phyloP scores from a whole-genome alignment of 768 basidiomycete genomes.

The Trametes punicea region DNA sequence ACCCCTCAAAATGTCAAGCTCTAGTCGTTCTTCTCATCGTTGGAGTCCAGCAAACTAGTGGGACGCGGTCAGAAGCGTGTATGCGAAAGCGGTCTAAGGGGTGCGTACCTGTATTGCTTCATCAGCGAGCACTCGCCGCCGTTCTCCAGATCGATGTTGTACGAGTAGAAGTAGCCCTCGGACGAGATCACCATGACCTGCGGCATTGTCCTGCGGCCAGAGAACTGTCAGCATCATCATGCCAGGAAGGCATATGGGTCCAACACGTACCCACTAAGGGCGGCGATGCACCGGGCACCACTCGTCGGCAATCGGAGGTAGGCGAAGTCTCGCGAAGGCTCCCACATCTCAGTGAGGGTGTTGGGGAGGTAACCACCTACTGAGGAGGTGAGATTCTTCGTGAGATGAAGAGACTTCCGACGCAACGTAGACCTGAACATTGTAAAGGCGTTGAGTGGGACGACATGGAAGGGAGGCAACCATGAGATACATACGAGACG shows the following conservation, averaged over 20 bases:
- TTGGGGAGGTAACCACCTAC: slow-evolving; percentile 85
- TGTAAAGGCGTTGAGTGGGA: neutral
- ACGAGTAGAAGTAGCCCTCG: slow-evolving; percentile 94
- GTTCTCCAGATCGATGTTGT: slow-evolving; percentile 92
- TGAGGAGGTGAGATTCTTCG: slow-evolving; percentile 71
- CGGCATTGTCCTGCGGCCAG: slow-evolving; percentile 68
- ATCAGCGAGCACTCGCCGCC: slow-evolving; percentile 94
- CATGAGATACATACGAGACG: slow-evolving; percentile 45
- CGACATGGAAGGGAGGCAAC: neutral
- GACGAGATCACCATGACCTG: slow-evolving; percentile 97
- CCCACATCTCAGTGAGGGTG: slow-evolving; percentile 94
- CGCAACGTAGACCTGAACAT: slow-evolving; percentile 47
- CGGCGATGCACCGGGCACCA: slow-evolving; percentile 83
- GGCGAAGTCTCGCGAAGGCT: slow-evolving; percentile 93
- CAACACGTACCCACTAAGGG: slow-evolving; percentile 75
- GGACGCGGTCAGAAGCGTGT: neutral
- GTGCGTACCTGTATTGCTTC: slow-evolving; percentile 80
- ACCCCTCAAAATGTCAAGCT: too few species aligned
- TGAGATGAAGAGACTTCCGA: slow-evolving; percentile 69
- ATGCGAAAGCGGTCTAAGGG: too few species aligned
- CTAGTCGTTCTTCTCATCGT: slow-evolving; percentile 23
- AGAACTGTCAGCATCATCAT: neutral
- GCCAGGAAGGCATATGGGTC: neutral
- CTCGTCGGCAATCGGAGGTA: slow-evolving; percentile 77
- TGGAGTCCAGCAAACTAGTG: slow-evolving; percentile 27